Evolutionary conservation across 768 basidiomycete species (phyloP), one percentile per base, ranked within the genome.

Genomic region (Rubroboletus satanas): DNA sequence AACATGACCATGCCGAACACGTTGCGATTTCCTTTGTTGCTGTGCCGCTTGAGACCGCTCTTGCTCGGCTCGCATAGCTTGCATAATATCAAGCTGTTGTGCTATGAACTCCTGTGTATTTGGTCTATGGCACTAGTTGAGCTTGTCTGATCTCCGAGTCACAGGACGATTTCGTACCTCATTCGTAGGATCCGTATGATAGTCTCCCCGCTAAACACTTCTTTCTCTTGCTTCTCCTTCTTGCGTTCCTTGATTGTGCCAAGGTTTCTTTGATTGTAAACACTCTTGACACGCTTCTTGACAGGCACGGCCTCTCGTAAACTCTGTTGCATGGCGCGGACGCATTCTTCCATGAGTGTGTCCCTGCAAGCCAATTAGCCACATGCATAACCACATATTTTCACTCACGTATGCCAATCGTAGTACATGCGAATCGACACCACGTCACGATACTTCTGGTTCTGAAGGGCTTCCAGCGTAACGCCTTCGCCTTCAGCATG

Each of bases 241-340:
- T 98, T 98, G 59, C 93, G 82, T 63, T 94, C 85, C 71, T 87
- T 87, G 70, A 99, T 98, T 7, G 97, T 99, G 11, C 96, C 96
- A 7, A 98, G 82, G 70, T 98, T 99, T 46, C 93, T 84, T 64
- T 96, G 94, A 12, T 85, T 77, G 60, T 93, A 90, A 18, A 99
- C 90, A 56, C 91, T 93, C 80, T 98, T 98, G 3, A 85, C 88
- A 10, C 93, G 87, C 70, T 90, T 91, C 77, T 90, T 90, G 61
- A 90, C 77, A 10, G 88, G 82, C 7, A 90, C 83, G 1, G 85
- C 79, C 5, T 82, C 79, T 14, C 88, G 82, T 35, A 98, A 75
- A 11, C 81, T 88, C 62, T 92, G 87, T 65, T 96, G 94, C 85
- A 96, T 94, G 77, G 93, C 89, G 8, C 90, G 85, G 18, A 97